A percentile compares a stretch with the other conserved stretches of the same genome.
phyloP scores from a whole-genome alignment of 768 basidiomycete genomes.

The Collybiopsis luxurians region DNA sequence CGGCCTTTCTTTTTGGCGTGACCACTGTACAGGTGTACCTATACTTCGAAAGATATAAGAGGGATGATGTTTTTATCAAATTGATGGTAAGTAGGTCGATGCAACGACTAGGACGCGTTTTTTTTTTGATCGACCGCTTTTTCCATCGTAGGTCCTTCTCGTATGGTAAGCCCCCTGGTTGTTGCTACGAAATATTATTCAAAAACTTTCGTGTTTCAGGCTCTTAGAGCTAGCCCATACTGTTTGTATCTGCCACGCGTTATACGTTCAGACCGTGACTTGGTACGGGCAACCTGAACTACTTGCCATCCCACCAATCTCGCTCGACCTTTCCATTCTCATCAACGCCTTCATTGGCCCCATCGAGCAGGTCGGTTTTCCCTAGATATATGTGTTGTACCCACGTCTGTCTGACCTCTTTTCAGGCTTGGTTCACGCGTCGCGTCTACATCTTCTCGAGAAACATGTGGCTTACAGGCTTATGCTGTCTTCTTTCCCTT shows the following conservation, averaged over 20 bases:
- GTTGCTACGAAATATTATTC: background rate
- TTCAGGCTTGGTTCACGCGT: background rate
- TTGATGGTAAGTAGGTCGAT: background rate
- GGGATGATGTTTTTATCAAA: background rate
- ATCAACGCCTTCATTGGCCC: background rate
- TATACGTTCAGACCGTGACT: background rate
- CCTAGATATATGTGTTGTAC: background rate
- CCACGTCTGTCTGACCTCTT: background rate
- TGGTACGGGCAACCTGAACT: background rate
- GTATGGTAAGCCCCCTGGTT: too few relatives aligned
- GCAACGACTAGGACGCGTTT: too few relatives aligned
- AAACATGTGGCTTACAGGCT: background rate
- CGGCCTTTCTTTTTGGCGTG: slow-evolving; percentile 1
- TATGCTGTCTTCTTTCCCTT: background rate
- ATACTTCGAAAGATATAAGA: background rate
- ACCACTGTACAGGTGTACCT: background rate
- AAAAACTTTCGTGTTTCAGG: background rate
- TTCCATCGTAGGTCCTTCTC: too few relatives aligned
- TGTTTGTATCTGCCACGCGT: background rate
- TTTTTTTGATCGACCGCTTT: too few relatives aligned
- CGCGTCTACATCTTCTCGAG: background rate
- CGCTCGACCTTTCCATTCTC: background rate
- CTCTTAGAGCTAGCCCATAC: background rate
- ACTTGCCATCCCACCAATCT: background rate
- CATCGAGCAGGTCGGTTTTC: background rate